Conservation (phyloP, 352 stramenopile genomes). For the Thraustotheca clavata region DNA sequence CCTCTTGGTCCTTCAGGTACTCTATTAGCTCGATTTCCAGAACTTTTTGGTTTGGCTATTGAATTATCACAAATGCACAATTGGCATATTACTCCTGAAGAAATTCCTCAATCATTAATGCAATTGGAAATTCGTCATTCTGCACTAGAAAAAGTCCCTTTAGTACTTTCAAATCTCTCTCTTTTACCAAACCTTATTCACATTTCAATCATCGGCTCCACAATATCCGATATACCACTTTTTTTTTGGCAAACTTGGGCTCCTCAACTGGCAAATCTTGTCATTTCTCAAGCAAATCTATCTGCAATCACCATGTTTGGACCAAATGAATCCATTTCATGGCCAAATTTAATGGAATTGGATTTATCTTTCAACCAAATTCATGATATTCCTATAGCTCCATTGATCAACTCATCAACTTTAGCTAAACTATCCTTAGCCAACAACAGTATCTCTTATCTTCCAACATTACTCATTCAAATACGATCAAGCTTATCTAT, state of each 20-base stretch:
- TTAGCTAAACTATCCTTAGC: neutral
- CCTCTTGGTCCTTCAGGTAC: neutral
- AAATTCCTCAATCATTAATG: neutral
- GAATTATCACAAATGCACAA: constrained; percentile 6
- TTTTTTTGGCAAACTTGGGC: neutral
- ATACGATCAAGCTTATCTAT: neutral
- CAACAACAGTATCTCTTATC: neutral
- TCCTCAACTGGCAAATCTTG: neutral
- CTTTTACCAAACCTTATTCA: neutral
- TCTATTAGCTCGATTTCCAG: neutral
- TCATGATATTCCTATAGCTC: neutral
- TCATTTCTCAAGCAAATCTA: neutral
- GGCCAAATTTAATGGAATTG: neutral
- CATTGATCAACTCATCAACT: neutral
- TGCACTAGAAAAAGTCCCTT: neutral
- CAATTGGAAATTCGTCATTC: neutral
- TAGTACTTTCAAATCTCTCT: neutral
- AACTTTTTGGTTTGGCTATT: constrained; percentile 1
- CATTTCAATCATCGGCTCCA: neutral
- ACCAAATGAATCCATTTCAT: neutral
- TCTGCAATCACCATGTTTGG: neutral
- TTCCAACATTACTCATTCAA: neutral
- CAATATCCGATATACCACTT: neutral
- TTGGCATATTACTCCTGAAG: neutral
- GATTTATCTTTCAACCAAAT: neutral